Evolutionary conservation across 2,329 filamentous ascomycete genomes (phyloP).

Genomic region (Ceratocystis albifundus): DNA sequence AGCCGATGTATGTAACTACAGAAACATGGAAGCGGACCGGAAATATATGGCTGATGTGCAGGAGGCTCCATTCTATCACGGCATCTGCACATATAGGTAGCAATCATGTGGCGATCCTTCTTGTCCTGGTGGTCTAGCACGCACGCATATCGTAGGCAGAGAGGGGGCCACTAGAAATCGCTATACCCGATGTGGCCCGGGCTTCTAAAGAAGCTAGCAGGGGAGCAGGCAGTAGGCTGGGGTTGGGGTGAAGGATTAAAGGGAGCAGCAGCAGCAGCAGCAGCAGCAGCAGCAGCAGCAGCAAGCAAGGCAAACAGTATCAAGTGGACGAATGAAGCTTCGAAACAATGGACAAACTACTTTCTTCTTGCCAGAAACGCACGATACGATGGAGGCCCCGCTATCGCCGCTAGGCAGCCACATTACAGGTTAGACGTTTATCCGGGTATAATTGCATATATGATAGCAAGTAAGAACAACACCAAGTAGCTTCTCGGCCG

Average conservation of each 20-base stretch:
- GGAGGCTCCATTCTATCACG: background rate
- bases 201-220: background rate
- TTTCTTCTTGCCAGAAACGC: background rate
- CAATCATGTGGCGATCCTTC: slow-evolving; percentile 8
- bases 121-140: background rate
- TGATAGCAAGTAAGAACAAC: too few relatives aligned
- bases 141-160: background rate
- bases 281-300: too few relatives aligned
- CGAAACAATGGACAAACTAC: background rate
- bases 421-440: background rate
- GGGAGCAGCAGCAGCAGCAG: too few relatives aligned
- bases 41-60: too few relatives aligned
- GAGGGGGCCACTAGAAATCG: background rate
- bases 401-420: background rate
- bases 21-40: too few relatives aligned
- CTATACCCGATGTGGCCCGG: slow-evolving; percentile 2
- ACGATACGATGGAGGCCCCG: background rate
- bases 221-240: background rate
- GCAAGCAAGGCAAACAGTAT: background rate
- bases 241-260: background rate
- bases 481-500: too few relatives aligned
- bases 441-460: background rate
- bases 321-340: background rate
- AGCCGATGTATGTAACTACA: background rate
- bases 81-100: background rate